Evolutionary conservation across 352 stramenopile genomes (phyloP), one percentile per base, ranked within the genome.

Genomic region (Phytopythium ostracodes): DNA sequence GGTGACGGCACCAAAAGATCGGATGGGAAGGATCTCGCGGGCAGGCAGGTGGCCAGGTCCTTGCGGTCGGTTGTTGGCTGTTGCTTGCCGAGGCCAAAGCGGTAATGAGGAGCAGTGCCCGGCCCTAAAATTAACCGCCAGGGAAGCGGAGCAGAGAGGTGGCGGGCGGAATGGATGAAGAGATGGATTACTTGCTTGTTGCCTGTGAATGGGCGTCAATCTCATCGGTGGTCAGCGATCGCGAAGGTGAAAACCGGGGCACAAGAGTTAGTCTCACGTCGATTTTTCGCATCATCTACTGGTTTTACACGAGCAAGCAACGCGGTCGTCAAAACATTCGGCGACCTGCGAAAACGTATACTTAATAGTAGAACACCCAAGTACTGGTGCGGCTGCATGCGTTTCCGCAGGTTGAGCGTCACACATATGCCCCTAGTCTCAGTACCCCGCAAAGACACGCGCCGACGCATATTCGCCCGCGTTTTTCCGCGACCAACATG

Each of bases 301-400:
- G 50, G n/a, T 56, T 56, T 56, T 54, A 54, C 47, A 12, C 25
- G 47, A 54, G 47, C 4, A 35, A 38, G 33, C 33, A 38, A 38
- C 33, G 9, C 31, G 33, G 33, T 38, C 33, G 33, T 25, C 42
- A 25, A 11, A 25, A 22, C 42, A 25, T 47, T 47, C 7, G 20
- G 10, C 33, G 33, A 22, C 42, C 42, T 47, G 12, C 2, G 42
- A 47, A 15, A 47, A n/a, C 18, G 40, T 18, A 47, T 47, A 24
- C 1, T 24, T 0, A 7, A 47, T 47, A 24, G 17, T 47, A 20
- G 18, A 47, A 24, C 1, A 25, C 40, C 17, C 18, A 18, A 24
- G 2, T 24, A 6, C 17, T n/a, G 1, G 18, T 24, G 40, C 40
- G 17, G 17, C 10, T 47, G 15, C 0, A 47, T 47, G 7, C 5